phyloP scores from a whole-genome alignment of 441 rosid genomes.

The Brassica hybrid region DNA sequence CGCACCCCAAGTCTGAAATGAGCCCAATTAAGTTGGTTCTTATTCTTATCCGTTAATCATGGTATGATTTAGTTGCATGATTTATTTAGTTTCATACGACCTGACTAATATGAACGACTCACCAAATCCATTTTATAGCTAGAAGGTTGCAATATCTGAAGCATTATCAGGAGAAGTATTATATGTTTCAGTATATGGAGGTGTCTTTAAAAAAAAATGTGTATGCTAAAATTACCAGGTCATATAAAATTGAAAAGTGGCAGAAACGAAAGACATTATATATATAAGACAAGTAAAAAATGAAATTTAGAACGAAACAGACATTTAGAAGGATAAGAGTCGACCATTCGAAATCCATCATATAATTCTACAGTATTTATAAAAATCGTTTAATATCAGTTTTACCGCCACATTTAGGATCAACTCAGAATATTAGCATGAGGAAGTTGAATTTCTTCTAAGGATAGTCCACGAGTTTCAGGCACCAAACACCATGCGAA shows the following conservation, averaged over 20 bases:
- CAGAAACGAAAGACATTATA: neutral
- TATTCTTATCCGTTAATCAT: neutral
- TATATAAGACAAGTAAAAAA: neutral
- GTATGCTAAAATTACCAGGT: neutral
- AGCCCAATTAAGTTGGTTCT: neutral
- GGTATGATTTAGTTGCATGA: neutral
- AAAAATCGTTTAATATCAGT: neutral
- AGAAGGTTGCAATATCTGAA: neutral
- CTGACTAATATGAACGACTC: neutral
- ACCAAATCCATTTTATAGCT: neutral
- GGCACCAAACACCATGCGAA: conserved; percentile 45
- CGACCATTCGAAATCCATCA: neutral
- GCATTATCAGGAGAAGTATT: neutral
- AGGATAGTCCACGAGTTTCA: conserved; percentile 38
- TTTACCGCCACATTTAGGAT: conserved; percentile 1
- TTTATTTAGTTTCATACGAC: neutral
- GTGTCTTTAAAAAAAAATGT: neutral
- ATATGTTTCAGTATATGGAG: neutral
- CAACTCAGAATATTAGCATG: neutral
- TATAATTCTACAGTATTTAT: neutral
- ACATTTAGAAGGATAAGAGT: neutral
- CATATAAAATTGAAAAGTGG: neutral
- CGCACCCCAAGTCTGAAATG: neutral
- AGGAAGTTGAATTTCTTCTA: conserved; percentile 40
- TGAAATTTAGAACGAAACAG: neutral